A percentile compares a stretch with the other conserved stretches of the same genome.
phyloP scores from a whole-genome alignment of 768 basidiomycete genomes.

The Lyophyllum decastes region DNA sequence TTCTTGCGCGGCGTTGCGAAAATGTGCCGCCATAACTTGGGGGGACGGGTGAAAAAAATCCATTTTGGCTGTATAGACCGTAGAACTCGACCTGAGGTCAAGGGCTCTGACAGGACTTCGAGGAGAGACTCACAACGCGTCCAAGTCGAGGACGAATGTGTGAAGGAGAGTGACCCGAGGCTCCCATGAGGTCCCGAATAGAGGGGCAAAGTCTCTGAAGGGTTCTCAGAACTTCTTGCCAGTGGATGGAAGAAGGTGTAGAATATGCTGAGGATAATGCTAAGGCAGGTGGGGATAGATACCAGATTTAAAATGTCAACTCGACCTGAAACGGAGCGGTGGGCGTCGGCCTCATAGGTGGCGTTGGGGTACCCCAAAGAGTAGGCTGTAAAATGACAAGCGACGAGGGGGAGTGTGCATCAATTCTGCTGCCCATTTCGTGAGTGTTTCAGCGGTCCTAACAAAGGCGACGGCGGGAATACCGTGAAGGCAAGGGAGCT shows the following conservation, averaged over 20 bases:
- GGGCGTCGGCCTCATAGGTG: neutral
- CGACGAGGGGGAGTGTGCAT: neutral
- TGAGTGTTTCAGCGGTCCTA: neutral
- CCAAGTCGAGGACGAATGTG: neutral
- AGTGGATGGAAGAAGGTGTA: neutral
- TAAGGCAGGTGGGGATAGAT: neutral
- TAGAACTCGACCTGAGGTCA: neutral
- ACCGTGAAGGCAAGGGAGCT: neutral
- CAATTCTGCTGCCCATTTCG: neutral
- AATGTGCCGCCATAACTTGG: no score
- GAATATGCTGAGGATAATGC: neutral
- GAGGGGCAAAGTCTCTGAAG: neutral
- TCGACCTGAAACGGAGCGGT: neutral
- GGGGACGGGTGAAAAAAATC: neutral
- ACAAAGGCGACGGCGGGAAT: neutral
- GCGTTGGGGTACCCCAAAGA: neutral
- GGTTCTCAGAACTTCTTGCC: neutral
- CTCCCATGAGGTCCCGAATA: neutral
- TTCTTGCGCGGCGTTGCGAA: no score
- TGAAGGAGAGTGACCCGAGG: neutral
- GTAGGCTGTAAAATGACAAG: neutral
- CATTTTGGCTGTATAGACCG: neutral
- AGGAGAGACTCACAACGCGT: neutral
- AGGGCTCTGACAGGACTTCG: neutral
- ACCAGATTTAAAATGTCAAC: neutral